Conservation (phyloP, 768 basidiomycete genomes). For the Trametes elegans region DNA sequence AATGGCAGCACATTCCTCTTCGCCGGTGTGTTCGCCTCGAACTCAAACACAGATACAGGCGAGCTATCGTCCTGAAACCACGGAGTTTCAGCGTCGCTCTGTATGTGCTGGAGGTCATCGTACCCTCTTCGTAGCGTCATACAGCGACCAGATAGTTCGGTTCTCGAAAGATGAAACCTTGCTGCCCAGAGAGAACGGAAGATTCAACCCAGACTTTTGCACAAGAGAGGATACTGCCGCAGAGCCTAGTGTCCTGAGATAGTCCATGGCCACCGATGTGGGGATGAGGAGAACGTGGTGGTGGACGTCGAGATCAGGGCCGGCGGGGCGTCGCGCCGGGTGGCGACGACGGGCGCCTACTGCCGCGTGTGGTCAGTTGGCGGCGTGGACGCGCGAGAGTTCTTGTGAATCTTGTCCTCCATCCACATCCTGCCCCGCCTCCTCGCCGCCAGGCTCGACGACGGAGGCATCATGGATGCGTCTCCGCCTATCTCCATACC, state of each 20-base stretch:
- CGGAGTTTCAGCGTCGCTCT: constrained; percentile 10
- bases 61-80: constrained; percentile 77
- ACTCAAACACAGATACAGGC: constrained; percentile 88
- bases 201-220: constrained; percentile 86
- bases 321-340: background rate
- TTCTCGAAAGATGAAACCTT: constrained; percentile 65
- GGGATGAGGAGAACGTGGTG: background rate
- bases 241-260: constrained; percentile 76
- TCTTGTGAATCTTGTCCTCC: constrained; percentile 2
- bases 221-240: constrained; percentile 89
- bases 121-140: constrained; percentile 89
- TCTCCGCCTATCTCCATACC: constrained; percentile 18
- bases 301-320: background rate
- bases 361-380: constrained; percentile 3
- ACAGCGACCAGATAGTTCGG: constrained; percentile 78
- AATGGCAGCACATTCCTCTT: constrained; percentile 64
- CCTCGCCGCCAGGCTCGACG: constrained; percentile 12
- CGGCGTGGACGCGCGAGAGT: no score
- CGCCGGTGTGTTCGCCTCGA: constrained; percentile 65
- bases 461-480: constrained; percentile 24
- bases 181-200: constrained; percentile 82
- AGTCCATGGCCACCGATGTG: constrained; percentile 58
- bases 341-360: constrained; percentile 4
- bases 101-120: constrained; percentile 10
- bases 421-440: constrained; percentile 2